phyloP scores from a whole-genome alignment of 192 early-diverging fungal genomes.

The Backusella macrospora region DNA sequence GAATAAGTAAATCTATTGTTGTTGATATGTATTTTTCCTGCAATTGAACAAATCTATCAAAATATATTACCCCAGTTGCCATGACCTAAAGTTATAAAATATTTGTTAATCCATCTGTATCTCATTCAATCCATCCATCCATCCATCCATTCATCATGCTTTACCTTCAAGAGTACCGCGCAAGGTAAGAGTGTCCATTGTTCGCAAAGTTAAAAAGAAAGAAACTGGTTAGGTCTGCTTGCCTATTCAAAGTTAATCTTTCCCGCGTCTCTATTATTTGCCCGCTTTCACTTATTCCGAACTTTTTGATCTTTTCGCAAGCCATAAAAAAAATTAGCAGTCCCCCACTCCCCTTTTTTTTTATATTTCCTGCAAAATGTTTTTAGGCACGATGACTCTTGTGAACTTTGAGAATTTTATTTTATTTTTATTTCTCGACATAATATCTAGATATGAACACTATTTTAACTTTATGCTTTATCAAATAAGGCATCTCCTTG shows the following conservation, averaged over 20 bases:
- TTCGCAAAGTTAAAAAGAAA: conserved; percentile 32
- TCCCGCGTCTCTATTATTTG: neutral
- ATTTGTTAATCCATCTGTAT: neutral
- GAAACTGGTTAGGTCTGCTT: conserved; percentile 14
- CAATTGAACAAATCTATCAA: neutral
- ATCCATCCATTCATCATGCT: conserved; percentile 19
- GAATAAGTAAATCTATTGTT: neutral
- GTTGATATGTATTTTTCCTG: conserved; percentile 9
- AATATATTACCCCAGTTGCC: conserved; percentile 40
- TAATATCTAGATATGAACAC: no score
- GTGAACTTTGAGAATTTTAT: no score
- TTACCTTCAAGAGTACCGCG: conserved; percentile 43
- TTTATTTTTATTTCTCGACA: no score
- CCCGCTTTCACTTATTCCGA: neutral
- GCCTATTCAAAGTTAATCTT: conserved; percentile 10
- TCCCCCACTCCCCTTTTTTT: neutral
- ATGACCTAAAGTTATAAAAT: conserved; percentile 34
- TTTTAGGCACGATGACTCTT: no score
- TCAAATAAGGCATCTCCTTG: no score
- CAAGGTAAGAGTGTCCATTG: conserved; percentile 40
- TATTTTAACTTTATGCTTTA: no score
- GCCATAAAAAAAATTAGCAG: conserved; percentile 8
- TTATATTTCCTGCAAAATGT: neutral
- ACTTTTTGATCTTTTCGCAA: neutral
- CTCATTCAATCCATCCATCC: conserved; percentile 32